phyloP scores from a whole-genome alignment of 164 flowering plant species.

The grape (Vitis vinifera) region ASM3070453v1 NC_081809.1:3203001-3203500 shows the following conservation, averaged over 20 bases:
- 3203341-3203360: neutral
- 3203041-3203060: conserved; percentile 99
- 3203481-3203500: no score
- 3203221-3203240: conserved; percentile 95
- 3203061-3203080: conserved; percentile 98
- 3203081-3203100: conserved; percentile 93
- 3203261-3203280: conserved; percentile 89
- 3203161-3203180: neutral
- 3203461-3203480: no score
- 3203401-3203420: neutral
- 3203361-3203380: neutral
- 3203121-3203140: conserved; percentile 3
- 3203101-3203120: conserved; percentile 6
- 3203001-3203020: neutral
- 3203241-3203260: conserved; percentile 95
- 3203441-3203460: no score
- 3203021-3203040: conserved; percentile 18
- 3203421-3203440: neutral
- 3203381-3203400: neutral
- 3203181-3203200: neutral
- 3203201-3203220: conserved; percentile 72
- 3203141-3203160: neutral
- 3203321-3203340: neutral
- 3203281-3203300: conserved; percentile 97
- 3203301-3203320: conserved; percentile 13